A percentile compares a stretch with the other conserved stretches of the same genome.
phyloP scores from a whole-genome alignment of 2,329 filamentous ascomycete species.

The Nannizziopsis arthrosporioides region DNA sequence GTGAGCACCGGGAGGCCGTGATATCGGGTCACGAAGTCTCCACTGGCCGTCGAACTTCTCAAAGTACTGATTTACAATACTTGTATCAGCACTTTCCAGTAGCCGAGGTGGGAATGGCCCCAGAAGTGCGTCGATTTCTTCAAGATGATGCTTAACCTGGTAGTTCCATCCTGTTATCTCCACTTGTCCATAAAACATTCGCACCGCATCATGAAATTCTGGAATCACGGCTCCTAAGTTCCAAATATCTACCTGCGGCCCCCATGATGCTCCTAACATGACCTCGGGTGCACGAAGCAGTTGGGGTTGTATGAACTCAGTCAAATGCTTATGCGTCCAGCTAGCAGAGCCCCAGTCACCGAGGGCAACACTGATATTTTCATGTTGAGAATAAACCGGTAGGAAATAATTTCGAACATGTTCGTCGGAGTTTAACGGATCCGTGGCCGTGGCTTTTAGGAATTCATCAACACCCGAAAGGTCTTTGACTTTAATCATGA shows the following conservation, averaged over 20 bases:
- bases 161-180: no score
- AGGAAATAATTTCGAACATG: neutral
- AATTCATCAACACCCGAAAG: neutral
- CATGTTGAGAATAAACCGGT: neutral
- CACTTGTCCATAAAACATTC: neutral
- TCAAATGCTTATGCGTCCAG: neutral
- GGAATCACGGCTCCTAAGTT: neutral
- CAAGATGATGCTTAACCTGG: no score
- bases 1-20: neutral
- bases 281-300: neutral
- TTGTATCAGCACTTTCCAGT: no score
- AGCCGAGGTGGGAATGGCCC: no score
- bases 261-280: neutral
- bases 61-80: no score
- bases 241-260: neutral
- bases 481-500: neutral
- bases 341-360: neutral
- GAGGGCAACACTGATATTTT: neutral
- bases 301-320: neutral
- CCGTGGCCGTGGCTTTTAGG: neutral
- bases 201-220: neutral
- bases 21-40: no score
- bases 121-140: no score
- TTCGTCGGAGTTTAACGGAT: neutral
- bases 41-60: no score